A percentile compares a stretch with the other conserved stretches of the same genome.
Evolutionary conservation across 352 stramenopile species (phyloP).

Genomic region (Thraustotheca clavata): DNA sequence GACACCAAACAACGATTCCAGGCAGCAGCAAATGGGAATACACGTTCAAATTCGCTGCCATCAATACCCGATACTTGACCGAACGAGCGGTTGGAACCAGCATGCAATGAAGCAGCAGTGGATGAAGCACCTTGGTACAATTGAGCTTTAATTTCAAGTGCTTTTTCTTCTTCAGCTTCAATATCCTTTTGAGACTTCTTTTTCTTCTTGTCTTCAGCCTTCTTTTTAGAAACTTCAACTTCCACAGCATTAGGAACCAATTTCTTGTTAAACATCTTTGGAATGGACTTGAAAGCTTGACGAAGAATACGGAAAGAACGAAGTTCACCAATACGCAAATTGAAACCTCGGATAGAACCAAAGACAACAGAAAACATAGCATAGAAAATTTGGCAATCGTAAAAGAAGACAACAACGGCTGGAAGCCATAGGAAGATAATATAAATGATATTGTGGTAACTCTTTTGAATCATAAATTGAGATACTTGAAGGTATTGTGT

Average conservation of each 20-base stretch:
- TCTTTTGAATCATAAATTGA: conserved; percentile 74
- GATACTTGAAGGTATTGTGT: conserved; percentile 69
- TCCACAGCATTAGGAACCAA: conserved; percentile 57
- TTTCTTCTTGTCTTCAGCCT: conserved; percentile 75
- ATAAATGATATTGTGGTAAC: conserved; percentile 81
- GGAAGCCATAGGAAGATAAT: conserved; percentile 78
- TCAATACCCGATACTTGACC: conserved; percentile 69
- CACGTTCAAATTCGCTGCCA: conserved; percentile 73
- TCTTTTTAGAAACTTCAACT: conserved; percentile 25
- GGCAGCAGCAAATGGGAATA: conserved; percentile 80
- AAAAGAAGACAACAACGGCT: conserved; percentile 78
- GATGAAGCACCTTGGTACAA: conserved; percentile 41
- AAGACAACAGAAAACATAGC: conserved; percentile 66
- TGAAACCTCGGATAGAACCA: conserved; percentile 76
- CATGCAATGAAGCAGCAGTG: background rate
- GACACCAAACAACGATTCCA: conserved; percentile 75
- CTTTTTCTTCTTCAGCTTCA: conserved; percentile 41
- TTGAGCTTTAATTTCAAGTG: conserved; percentile 72
- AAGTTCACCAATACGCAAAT: conserved; percentile 74
- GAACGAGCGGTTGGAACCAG: conserved; percentile 46
- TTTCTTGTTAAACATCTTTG: conserved; percentile 83
- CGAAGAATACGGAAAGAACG: conserved; percentile 77
- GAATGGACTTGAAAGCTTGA: conserved; percentile 80
- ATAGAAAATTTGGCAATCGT: conserved; percentile 84
- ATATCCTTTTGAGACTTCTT: conserved; percentile 40